Conservation (phyloP, 352 stramenopile genomes). For the Globisporangium acanthophoron region DNA sequence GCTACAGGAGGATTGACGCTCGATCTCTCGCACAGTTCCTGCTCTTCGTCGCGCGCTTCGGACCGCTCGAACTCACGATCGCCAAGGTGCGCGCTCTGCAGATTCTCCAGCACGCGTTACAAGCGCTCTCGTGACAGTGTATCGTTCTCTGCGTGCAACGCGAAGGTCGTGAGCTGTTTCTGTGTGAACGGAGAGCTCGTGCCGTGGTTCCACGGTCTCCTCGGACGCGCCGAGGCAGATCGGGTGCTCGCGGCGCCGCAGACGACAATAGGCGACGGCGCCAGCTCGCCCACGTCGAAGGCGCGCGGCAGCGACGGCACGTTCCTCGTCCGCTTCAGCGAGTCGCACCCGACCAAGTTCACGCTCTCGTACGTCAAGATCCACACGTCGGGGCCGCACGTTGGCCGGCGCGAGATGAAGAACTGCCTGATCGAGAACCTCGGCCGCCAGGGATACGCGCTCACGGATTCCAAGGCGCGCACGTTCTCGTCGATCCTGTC, state of each 20-base stretch:
- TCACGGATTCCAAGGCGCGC: constrained; percentile 39
- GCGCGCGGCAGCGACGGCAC: constrained; percentile 34
- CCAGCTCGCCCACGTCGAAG: neutral
- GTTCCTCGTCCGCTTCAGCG: constrained; percentile 76
- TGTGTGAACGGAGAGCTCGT: constrained; percentile 52
- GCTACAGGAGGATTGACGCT: constrained; percentile 2
- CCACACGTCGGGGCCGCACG: constrained; percentile 20
- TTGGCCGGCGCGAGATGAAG: constrained; percentile 45
- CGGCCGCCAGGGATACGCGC: constrained; percentile 37
- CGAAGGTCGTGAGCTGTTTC: constrained; percentile 48
- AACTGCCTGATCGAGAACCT: constrained; percentile 72
- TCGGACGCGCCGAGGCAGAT: constrained; percentile 47
- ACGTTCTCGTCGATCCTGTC: constrained; percentile 54
- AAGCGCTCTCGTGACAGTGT: too few species aligned
- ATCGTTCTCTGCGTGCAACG: neutral
- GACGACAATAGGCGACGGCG: neutral
- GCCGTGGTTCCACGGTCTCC: constrained; percentile 69
- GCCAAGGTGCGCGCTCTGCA: constrained; percentile 22
- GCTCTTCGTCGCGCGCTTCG: constrained; percentile 65
- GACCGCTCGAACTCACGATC: constrained; percentile 48
- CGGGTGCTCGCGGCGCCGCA: constrained; percentile 17
- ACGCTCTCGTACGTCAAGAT: constrained; percentile 77
- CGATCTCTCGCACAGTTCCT: constrained; percentile 31
- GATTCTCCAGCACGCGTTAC: too few species aligned
- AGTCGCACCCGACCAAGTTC: constrained; percentile 74